Conservation (phyloP, 2,329 filamentous ascomycete species). For the Ascochyta pisi region DNA sequence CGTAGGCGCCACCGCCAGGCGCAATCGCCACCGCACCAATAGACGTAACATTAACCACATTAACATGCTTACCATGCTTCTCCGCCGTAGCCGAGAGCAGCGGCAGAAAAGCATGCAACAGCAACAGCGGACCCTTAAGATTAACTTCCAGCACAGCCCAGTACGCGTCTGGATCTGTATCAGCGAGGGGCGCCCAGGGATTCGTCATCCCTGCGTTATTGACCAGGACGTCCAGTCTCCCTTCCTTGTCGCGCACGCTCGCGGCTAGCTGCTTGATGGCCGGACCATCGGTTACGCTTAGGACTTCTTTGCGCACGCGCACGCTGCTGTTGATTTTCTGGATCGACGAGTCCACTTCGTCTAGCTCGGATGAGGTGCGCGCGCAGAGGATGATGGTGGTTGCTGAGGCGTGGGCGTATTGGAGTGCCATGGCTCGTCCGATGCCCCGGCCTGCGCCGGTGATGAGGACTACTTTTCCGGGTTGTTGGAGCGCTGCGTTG, state of each 20-base stretch:
- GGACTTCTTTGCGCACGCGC: conserved; percentile 51
- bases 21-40: conserved; percentile 47
- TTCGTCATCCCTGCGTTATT: conserved; percentile 56
- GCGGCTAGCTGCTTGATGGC: conserved; percentile 48
- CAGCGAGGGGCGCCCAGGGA: conserved; percentile 38
- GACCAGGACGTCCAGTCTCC: conserved; percentile 54
- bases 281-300: conserved; percentile 53
- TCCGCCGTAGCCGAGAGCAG: conserved; percentile 42
- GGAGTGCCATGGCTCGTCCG: conserved; percentile 61
- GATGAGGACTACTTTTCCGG: conserved; percentile 57
- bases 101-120: conserved; percentile 56
- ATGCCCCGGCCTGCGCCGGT: conserved; percentile 64
- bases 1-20: conserved; percentile 48
- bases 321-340: conserved; percentile 49
- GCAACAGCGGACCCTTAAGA: conserved; percentile 56
- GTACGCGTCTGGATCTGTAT: conserved; percentile 49
- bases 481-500: conserved; percentile 43
- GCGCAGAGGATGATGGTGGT: conserved; percentile 61
- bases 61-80: conserved; percentile 40
- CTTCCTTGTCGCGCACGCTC: conserved; percentile 33
- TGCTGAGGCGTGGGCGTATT: conserved; percentile 63
- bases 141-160: conserved; percentile 59
- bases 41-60: conserved; percentile 57
- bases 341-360: conserved; percentile 47
- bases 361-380: conserved; percentile 53